A percentile compares a stretch with the other conserved stretches of the same genome.
These are phyloP conservation scores for Colletotrichum theobromicola DNA, from an alignment of 2,329 filamentous ascomycete genomes.

Conservation along the genomic window DNA sequence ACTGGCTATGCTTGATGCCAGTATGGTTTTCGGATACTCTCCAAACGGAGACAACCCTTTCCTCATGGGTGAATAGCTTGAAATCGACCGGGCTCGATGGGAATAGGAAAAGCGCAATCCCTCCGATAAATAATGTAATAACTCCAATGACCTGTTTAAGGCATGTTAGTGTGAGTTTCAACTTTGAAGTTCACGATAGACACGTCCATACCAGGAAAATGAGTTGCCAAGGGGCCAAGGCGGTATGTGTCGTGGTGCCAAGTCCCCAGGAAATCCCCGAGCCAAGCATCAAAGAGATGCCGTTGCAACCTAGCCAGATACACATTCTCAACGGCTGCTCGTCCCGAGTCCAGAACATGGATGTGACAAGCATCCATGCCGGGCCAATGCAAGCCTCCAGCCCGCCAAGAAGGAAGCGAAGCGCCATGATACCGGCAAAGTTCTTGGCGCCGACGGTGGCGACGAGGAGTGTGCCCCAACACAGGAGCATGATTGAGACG, in stretches of 20 bases:
- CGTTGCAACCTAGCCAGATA: background rate
- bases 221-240: background rate
- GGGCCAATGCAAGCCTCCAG: constrained; percentile 33
- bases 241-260: background rate
- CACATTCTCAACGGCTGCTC: constrained; percentile 35
- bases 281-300: background rate
- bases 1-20: background rate
- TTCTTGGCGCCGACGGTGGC: constrained; percentile 15
- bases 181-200: background rate
- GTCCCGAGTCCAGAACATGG: constrained; percentile 38
- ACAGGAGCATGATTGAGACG: background rate
- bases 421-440: constrained; percentile 29
- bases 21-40: background rate
- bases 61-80: background rate
- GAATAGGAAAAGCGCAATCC: background rate
- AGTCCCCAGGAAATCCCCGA: background rate
- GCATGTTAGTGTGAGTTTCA: background rate
- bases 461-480: background rate
- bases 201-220: background rate
- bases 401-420: constrained; percentile 37
- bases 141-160: background rate
- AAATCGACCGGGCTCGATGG: background rate
- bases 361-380: constrained; percentile 31
- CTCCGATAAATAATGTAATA: background rate
- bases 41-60: background rate